These are phyloP conservation scores for Anthracocystis setariae DNA, from an alignment of 1,284 basidiomycete species.

Conservation along the genomic window DNA sequence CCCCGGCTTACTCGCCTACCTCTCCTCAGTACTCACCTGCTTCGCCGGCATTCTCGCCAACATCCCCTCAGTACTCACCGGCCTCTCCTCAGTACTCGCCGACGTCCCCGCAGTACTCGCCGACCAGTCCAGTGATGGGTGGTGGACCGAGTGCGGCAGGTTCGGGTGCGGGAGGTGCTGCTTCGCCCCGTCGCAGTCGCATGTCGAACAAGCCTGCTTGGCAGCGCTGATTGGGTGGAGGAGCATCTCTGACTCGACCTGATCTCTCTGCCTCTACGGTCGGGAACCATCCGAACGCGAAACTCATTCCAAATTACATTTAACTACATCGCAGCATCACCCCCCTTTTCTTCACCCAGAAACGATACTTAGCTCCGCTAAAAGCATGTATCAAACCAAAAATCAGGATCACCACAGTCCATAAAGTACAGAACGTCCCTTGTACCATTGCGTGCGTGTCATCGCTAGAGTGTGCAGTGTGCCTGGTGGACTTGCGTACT, in stretches of 20 bases:
- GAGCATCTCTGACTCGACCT: too few relatives aligned
- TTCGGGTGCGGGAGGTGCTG: constrained; percentile 48
- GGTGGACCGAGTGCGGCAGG: constrained; percentile 42
- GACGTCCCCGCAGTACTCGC: constrained; percentile 60
- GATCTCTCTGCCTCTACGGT: background rate
- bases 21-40: constrained; percentile 63
- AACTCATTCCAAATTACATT: too few relatives aligned
- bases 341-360: background rate
- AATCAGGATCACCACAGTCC: too few relatives aligned
- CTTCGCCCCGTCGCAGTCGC: constrained; percentile 58
- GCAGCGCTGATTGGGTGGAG: constrained; percentile 44
- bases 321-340: constrained; percentile 12
- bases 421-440: too few relatives aligned
- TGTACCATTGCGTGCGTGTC: too few relatives aligned
- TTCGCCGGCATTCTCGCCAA: constrained; percentile 79
- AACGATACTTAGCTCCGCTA: background rate
- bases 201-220: constrained; percentile 62
- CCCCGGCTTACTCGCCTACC: constrained; percentile 62
- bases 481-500: background rate
- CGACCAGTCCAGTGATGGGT: constrained; percentile 56
- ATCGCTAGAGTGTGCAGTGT: background rate
- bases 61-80: constrained; percentile 72
- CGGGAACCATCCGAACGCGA: too few relatives aligned
- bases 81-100: constrained; percentile 66
- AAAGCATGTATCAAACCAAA: too few relatives aligned